phyloP scores from a whole-genome alignment of 306 rosid genomes.

The Trichosanthes cucumerina region DNA sequence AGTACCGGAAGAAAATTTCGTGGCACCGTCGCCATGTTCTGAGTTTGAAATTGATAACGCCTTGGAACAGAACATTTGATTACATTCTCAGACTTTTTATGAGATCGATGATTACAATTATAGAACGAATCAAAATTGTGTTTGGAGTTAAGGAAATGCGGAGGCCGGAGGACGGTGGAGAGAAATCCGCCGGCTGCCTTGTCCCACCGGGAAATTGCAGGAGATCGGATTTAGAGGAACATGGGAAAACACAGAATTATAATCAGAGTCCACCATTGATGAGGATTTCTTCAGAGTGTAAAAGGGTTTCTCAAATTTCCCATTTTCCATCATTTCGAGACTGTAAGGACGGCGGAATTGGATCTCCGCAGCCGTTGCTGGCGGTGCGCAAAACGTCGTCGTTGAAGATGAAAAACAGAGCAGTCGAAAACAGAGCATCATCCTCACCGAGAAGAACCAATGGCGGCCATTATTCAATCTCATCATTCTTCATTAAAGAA shows the following conservation, averaged over 20 bases:
- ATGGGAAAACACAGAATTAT: slow-evolving; percentile 10
- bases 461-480: slow-evolving; percentile 29
- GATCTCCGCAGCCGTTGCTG: slow-evolving; percentile 23
- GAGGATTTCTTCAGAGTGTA: not conserved
- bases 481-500: slow-evolving; percentile 30
- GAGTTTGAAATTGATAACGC: slow-evolving; percentile 45
- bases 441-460: slow-evolving; percentile 16
- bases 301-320: slow-evolving; percentile 16
- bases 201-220: not conserved
- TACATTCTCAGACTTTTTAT: slow-evolving; percentile 61
- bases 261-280: slow-evolving; percentile 19
- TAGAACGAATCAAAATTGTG: slow-evolving; percentile 53
- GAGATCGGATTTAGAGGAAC: not conserved
- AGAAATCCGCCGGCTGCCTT: not conserved
- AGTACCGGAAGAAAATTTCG: slow-evolving; percentile 44
- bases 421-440: slow-evolving; percentile 13
- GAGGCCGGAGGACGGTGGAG: slow-evolving; percentile 8
- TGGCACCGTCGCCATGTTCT: slow-evolving; percentile 59
- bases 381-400: slow-evolving; percentile 36
- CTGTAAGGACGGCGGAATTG: slow-evolving; percentile 28
- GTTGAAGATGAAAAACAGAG: slow-evolving; percentile 27
- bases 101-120: slow-evolving; percentile 65
- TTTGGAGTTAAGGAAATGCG: slow-evolving; percentile 30
- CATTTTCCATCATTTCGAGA: slow-evolving; percentile 32
- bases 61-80: slow-evolving; percentile 69